Conservation (phyloP, 805 yeast species). For the Geotrichum ghanense region DNA sequence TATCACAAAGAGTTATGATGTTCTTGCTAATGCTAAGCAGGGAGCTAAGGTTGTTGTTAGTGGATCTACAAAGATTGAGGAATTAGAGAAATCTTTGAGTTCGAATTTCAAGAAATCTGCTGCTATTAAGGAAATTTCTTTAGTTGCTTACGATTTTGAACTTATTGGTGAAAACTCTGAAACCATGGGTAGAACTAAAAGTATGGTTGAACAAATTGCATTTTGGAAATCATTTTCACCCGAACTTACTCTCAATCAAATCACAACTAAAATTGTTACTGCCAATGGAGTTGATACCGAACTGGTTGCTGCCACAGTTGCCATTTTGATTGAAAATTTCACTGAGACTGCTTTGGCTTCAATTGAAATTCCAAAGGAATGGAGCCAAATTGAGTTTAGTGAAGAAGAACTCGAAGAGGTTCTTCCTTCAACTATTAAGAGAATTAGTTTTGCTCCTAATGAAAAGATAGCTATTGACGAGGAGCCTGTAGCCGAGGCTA, state of each 20-base stretch:
- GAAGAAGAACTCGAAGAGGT: slow-evolving; percentile 25
- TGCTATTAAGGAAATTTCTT: slow-evolving; percentile 39
- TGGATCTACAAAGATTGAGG: slow-evolving; percentile 29
- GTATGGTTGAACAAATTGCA: slow-evolving; percentile 66
- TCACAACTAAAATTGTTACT: slow-evolving; percentile 67
- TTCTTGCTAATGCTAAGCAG: slow-evolving; percentile 45
- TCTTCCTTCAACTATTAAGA: slow-evolving; percentile 7
- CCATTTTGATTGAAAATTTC: slow-evolving; percentile 28
- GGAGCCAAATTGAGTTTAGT: slow-evolving; percentile 19
- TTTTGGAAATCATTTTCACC: slow-evolving; percentile 69
- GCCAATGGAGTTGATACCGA: slow-evolving; percentile 78
- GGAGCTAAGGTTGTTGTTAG: slow-evolving; percentile 42
- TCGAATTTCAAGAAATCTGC: slow-evolving; percentile 39
- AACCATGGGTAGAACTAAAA: slow-evolving; percentile 62
- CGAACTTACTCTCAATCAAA: slow-evolving; percentile 42
- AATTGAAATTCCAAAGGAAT: slow-evolving; percentile 31
- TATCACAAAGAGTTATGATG: slow-evolving; percentile 47
- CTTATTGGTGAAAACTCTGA: slow-evolving; percentile 55
- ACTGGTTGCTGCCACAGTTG: slow-evolving; percentile 45
- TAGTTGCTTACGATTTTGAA: slow-evolving; percentile 51
- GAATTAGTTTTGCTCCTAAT: slow-evolving; percentile 8
- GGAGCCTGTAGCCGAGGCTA: slow-evolving; percentile 26
- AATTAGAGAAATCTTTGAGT: slow-evolving; percentile 41
- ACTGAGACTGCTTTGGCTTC: slow-evolving; percentile 15
- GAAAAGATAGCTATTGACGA: slow-evolving; percentile 3